Percentiles rank a stretch among this genome's conserved stretches.
phyloP scores from a whole-genome alignment of 2,329 filamentous ascomycete genomes.

The Metarhizium sp. region DNA sequence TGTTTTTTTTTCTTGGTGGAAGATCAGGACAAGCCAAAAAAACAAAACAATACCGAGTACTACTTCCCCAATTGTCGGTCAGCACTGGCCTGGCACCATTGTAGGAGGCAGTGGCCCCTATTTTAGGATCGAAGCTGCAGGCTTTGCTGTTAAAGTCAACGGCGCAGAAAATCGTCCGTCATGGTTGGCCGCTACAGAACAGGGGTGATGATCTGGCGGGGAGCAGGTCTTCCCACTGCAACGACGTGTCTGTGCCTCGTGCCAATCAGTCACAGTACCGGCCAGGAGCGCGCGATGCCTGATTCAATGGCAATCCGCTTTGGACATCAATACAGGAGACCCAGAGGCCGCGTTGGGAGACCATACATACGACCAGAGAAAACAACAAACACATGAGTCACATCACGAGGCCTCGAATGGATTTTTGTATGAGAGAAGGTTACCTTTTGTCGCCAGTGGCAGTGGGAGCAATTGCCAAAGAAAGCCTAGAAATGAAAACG shows the following conservation, averaged over 20 bases:
- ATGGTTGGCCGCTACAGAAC: constrained; percentile 1
- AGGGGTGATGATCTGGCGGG: constrained; percentile 1
- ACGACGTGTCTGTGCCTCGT: constrained; percentile 7
- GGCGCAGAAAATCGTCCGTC: not conserved
- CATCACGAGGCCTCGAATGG: not conserved
- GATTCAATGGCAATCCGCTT: constrained; percentile 12
- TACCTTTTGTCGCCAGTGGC: not conserved
- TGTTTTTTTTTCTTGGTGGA: not conserved
- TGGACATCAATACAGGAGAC: constrained; percentile 17
- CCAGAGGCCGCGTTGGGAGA: constrained; percentile 12
- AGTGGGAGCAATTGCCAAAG: not conserved
- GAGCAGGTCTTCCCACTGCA: not conserved
- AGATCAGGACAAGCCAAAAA: not conserved
- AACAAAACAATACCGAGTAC: not conserved
- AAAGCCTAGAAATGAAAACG: not conserved
- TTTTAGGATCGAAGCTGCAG: not conserved
- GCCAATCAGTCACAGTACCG: constrained; percentile 9
- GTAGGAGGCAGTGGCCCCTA: not conserved
- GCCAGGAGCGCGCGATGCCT: constrained; percentile 2
- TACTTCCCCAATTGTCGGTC: constrained; percentile 7
- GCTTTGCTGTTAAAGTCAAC: not conserved
- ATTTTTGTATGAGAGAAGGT: not conserved
- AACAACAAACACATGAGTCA: constrained; percentile 7
- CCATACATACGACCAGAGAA: constrained; percentile 3
- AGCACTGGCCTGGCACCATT: not conserved